Evolutionary conservation across 345 rosid genomes (phyloP).

Genomic region (Crucihimalaya himalaica): DNA sequence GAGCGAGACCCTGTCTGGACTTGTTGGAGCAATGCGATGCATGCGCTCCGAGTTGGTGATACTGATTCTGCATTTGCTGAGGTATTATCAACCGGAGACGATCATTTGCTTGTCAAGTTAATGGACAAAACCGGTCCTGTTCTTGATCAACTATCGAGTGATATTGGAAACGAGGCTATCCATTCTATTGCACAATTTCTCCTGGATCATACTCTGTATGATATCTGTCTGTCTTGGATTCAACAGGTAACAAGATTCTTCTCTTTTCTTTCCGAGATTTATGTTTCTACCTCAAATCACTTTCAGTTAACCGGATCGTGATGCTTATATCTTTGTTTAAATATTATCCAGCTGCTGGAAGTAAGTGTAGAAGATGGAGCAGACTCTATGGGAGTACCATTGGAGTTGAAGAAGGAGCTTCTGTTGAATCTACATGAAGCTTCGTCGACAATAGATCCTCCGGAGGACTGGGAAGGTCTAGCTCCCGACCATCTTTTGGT

Average conservation of each 20-base stretch:
- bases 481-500: conserved; percentile 70
- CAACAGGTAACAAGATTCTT: conserved; percentile 66
- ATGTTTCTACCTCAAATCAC: neutral
- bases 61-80: conserved; percentile 88
- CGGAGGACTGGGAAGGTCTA: conserved; percentile 92
- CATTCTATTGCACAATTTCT: conserved; percentile 73
- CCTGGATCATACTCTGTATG: conserved; percentile 72
- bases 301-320: neutral
- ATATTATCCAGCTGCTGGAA: conserved; percentile 63
- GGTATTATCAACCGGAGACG: conserved; percentile 73
- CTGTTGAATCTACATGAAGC: conserved; percentile 78
- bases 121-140: conserved; percentile 93
- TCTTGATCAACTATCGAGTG: conserved; percentile 78
- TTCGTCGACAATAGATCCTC: conserved; percentile 58
- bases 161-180: conserved; percentile 67
- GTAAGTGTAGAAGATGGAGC: conserved; percentile 72
- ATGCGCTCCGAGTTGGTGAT: conserved; percentile 86
- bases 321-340: too few species aligned
- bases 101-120: conserved; percentile 81
- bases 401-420: conserved; percentile 83
- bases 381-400: conserved; percentile 57
- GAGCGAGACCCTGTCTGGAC: conserved; percentile 77
- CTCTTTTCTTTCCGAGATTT: neutral
- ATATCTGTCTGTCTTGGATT: conserved; percentile 84
- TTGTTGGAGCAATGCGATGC: conserved; percentile 91